Evolutionary conservation across 345 rosid genomes (phyloP), one percentile per base, ranked within the genome.

Genomic region (Sisymbrium irio): DNA sequence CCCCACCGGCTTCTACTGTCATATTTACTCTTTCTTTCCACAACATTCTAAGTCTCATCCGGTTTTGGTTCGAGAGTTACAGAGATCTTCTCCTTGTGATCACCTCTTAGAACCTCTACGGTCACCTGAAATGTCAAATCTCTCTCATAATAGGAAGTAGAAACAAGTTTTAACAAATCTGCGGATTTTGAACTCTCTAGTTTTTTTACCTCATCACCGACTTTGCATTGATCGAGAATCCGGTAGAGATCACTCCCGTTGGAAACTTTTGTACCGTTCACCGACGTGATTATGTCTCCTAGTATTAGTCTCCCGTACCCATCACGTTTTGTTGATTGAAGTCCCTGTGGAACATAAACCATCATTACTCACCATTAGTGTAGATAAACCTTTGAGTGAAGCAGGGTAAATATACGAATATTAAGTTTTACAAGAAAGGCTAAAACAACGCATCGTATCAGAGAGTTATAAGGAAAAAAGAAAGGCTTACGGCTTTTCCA

Each of bases 201-300:
- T 4, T 32, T 32, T 49, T 57, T 28, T 87, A 88, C 96, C 96
- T 83, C 18, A 1, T 91, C 97, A 9, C 96, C 98, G 65, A 94
- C 96, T 76, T 87, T 77, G 82, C 97, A 94, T 67, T 91, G 96
- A 81, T 91, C 95, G 71, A 94, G 95, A 84, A 88, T 85, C 83
- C 95, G 80, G 83, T 91, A 94, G 75, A 94, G 84, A 70, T 94
- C 96, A 35, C 97, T 94, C 49, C 96, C 96, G 75, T 87, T 94
- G 0, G 86, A 3, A 15, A 94, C 90, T 78, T 91, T 86, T 66
- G 73, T 86, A 20, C 92, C 97, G 66, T 91, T 88, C 65, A 94
- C 89, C 5, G 98, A 88, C 22, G 87, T 94, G 74, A 94, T 94
- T 67, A 94, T 91, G 71, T 94, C 97, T 40, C 98, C 98, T 78